Evolutionary conservation across 2,329 filamentous ascomycete species (phyloP), one percentile per base, ranked within the genome.

Genomic region (Dryadomyces quercus-mongolicae): DNA sequence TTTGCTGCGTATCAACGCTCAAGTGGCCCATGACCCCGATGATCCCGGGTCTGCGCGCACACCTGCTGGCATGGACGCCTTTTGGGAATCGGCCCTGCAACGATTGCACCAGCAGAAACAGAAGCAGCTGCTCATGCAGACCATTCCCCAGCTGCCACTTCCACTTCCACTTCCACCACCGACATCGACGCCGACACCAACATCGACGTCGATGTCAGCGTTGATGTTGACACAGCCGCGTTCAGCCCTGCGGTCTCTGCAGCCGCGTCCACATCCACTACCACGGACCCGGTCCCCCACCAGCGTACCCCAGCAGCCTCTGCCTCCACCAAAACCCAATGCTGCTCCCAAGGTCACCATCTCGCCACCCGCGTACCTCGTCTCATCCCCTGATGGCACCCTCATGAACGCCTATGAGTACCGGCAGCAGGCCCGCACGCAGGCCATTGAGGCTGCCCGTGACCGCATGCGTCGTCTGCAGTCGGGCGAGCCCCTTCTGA

Each of bases 11-110:
- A 40, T 20, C 12, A 16, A 18, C 5, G 21, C 25, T 2, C 22
- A 15, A 2, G 15, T 21, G 1, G n/a, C 47, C 5, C 18, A 22
- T 9, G 43, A 48, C 20, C 49, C 53, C 8, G 15, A 7, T 13
- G 53, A 55, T 18, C 53, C 53, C 4, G 49, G 31, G 4, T 21
- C 43, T 2, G 49, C 53, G 1, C 15, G 20, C 3, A 47, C 49
- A 2, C 22, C 53, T 1, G 53, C 49, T 9, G 53, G 20, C 43
- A 13, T 55, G 34, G 53, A 55, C 6, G 34, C 43, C 10, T 55
- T 55, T 16, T 55, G 53, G 53, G 53, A 49, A 2, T 22, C 15
- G 1, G 49, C 44, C n/a, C 36, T 55, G 31, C 15, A 43, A 21
- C 25, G 36, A 12, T 18, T 54, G 43, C 20, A 20, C 2, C 20